Conservation (phyloP, 768 basidiomycete genomes). For the Boletus sp. region DNA sequence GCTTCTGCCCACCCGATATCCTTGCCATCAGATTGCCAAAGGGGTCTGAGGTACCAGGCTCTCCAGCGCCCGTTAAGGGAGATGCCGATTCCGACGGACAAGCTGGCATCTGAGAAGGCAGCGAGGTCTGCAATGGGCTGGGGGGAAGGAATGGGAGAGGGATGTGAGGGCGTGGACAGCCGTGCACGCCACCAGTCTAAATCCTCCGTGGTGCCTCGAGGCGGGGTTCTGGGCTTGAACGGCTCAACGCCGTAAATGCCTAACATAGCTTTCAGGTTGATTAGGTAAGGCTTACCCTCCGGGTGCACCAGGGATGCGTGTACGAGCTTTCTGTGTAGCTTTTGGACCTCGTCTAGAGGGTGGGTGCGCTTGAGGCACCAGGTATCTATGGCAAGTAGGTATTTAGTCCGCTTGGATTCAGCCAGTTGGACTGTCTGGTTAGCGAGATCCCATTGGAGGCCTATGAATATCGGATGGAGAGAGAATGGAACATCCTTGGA, state of each 20-base stretch:
- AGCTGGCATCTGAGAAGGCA: too few species aligned
- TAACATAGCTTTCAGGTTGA: background rate
- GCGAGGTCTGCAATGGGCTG: too few species aligned
- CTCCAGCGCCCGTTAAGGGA: too few species aligned
- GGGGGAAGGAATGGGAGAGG: too few species aligned
- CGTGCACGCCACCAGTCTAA: background rate
- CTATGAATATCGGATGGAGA: accelerated
- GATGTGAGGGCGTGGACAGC: too few species aligned
- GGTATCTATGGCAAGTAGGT: accelerated
- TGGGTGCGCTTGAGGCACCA: too few species aligned
- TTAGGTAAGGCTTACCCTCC: background rate
- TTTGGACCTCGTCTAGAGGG: too few species aligned
- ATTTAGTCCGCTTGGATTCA: background rate
- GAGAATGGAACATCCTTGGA: background rate
- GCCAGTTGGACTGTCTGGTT: accelerated
- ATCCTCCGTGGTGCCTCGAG: background rate
- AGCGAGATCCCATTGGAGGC: background rate
- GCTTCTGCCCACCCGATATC: too few species aligned
- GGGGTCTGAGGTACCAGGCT: too few species aligned
- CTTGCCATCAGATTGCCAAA: too few species aligned
- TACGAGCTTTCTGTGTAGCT: too few species aligned
- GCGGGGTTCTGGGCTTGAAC: background rate
- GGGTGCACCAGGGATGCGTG: background rate
- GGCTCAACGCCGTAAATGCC: background rate
- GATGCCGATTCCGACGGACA: too few species aligned